Evolutionary conservation across 768 basidiomycete species (phyloP), one percentile per base, ranked within the genome.

Genomic region (Hygrophoropsis aurantiaca): DNA sequence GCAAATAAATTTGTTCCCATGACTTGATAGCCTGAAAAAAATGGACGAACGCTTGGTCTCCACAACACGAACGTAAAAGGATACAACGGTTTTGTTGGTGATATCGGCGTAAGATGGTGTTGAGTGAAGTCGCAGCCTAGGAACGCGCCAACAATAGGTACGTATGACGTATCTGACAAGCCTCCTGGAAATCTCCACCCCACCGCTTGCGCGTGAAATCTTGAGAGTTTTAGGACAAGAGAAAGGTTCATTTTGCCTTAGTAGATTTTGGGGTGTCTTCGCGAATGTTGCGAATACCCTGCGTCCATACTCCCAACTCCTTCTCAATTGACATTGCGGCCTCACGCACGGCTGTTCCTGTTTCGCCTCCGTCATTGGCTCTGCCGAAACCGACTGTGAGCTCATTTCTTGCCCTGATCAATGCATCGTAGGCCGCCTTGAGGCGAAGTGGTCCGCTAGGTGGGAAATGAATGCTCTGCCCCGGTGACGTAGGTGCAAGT

Each of bases 361-460:
- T 82, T 52, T 81, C 66, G 0, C 90, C 92, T 0, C 91, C 92
- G 20, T 78, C 82, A 49, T 79, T 86, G 40, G 59, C 68, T 26
- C 58, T 68, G 2, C 92, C 91, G 62, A 94, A 94, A 3, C 87
- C 90, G 27, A 87, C 58, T 52, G 75, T 39, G 16, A 92, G 58
- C 64, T 87, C 85, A 6, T 69, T 64, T 26, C 79, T 68, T 7
- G 90, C 90, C 18, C 66, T 71, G 23, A 85, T 54, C 8, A 92
- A 73, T 2, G 80, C 83, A 18, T 85, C 78, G 42, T 79, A 74
- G 2, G 88, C 86, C 13, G 85, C 66, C 53, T 74, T 74, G 21
- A 93, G 70, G 18, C 89, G 74, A 18, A 71, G 61, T 2, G 80
- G 74, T 1, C 87, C 88, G 4, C 79, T 83, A 0, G 88, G 89